phyloP scores from a whole-genome alignment of 2,329 filamentous ascomycete genomes.

The Phyllosticta citribraziliensis region DNA sequence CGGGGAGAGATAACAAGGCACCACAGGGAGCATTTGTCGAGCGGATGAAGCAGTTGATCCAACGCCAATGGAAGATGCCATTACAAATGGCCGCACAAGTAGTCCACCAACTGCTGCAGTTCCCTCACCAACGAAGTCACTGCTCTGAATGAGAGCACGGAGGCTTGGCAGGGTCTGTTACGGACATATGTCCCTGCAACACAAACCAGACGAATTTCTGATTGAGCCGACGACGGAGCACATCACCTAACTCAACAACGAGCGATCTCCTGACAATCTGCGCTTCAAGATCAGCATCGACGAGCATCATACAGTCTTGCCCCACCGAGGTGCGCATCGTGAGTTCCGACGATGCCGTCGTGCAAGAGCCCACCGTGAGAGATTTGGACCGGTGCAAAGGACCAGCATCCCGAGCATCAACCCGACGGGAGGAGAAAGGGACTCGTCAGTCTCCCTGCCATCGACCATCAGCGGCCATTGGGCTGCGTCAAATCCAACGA shows the following conservation, averaged over 20 bases:
- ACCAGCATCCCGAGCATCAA: not conserved
- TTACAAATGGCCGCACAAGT: too few relatives aligned
- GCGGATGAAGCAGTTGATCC: too few relatives aligned
- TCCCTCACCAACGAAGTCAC: too few relatives aligned
- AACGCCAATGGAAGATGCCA: too few relatives aligned
- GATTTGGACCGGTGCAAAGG: not conserved
- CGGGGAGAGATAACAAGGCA: too few relatives aligned
- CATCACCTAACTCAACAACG: not conserved
- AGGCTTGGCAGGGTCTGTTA: too few relatives aligned
- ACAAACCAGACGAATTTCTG: too few relatives aligned
- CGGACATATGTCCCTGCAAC: too few relatives aligned
- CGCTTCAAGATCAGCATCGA: not conserved
- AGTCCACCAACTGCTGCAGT: too few relatives aligned
- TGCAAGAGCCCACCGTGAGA: not conserved
- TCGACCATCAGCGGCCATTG: not conserved
- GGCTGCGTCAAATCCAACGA: not conserved
- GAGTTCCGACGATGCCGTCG: not conserved
- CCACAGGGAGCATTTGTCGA: too few relatives aligned
- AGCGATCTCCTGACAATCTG: not conserved
- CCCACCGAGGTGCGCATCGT: not conserved
- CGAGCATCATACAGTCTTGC: not conserved
- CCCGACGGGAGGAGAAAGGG: not conserved
- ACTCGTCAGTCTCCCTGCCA: not conserved
- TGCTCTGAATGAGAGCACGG: too few relatives aligned
- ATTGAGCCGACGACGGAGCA: too few relatives aligned